Base-by-base conservation (phyloP, 2,329 filamentous ascomycete species). In the Paraconiothyrium sp. region DNA sequence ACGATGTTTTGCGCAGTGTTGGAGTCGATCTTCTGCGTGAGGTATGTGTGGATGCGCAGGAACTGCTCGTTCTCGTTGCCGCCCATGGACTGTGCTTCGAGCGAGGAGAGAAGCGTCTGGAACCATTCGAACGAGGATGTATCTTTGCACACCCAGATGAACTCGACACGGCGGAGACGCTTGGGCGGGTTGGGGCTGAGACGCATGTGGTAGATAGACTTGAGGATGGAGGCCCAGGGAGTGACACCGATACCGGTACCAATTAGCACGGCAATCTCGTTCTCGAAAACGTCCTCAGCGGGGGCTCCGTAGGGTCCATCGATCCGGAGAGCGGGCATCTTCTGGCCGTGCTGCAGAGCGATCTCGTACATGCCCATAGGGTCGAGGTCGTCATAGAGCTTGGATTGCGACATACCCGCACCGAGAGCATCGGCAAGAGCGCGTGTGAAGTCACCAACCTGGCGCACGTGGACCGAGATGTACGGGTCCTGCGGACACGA, bases 71-170 rank as follows among this genome's bases (percentile, higher is more conserved):
- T 88, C 59, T 89, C 90, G 0, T 72, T 63, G 7, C 76, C 78
- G 71, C 89, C 86, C 61, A 88, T 85, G 54, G 91, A 94, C 77
- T 99, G 95, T 39, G 89, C 85, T 80, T 99, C 95, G 24, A 99
- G 90, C 0, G 92, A 96, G 0, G 92, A 92, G 16, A 99, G 87
- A 0, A 99, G 88, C 1, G 92, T 93, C 78, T 99, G 95, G 84
- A 99, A 98, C 95, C 95, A 99, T 81, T 98, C 95, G 74, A 99
- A 99, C 0, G 94, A 97, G 37, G 88, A 91, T 0, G 94, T 97
- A 75, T 97, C 94, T 79, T 92, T 95, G 86, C 94, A 97, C 55
- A 98, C 90, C 95, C 95, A 99, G 83, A 99, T 96, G 81, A 99
- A 99, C 79, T 99, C 95, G 35, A 99, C 94, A 78, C 95, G 91